phyloP scores from a whole-genome alignment of 2,329 filamentous ascomycete genomes.

The Aureobasidium namibiae region DNA sequence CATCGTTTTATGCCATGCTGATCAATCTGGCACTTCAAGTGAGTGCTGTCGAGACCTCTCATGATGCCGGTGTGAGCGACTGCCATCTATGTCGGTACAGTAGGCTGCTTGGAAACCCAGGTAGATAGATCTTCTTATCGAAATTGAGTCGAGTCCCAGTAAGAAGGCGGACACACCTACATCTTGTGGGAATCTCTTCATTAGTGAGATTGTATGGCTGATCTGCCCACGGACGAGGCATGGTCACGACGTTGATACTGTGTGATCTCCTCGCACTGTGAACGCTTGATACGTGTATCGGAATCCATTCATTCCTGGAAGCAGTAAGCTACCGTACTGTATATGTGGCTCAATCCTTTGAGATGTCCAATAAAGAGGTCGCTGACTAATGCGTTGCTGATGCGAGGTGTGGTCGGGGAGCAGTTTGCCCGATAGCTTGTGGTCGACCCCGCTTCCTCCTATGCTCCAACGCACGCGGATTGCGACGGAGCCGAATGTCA shows the following conservation, averaged over 20 bases:
- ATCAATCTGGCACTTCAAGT: constrained; percentile 21
- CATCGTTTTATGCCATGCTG: not conserved
- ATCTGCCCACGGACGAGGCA: constrained; percentile 22
- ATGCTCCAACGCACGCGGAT: not conserved
- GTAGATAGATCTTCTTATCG: no score
- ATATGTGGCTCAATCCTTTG: not conserved
- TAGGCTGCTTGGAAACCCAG: constrained; percentile 23
- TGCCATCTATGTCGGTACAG: constrained; percentile 25
- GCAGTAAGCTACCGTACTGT: not conserved
- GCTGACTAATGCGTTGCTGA: not conserved
- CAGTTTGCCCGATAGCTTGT: not conserved
- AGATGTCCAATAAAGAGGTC: not conserved
- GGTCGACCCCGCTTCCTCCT: not conserved
- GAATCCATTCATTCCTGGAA: not conserved
- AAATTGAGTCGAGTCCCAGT: no score
- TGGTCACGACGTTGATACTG: not conserved
- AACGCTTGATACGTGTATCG: not conserved
- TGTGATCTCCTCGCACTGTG: no score
- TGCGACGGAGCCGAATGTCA: not conserved
- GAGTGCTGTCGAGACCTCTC: constrained; percentile 29
- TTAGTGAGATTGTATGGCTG: constrained; percentile 21
- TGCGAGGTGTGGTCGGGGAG: not conserved
- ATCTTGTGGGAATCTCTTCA: not conserved
- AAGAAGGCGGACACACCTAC: no score
- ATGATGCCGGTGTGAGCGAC: constrained; percentile 14